Evolutionary conservation across 225 moss, liverwort and hornwort genomes (phyloP), one percentile per base, ranked within the genome.

Genomic region (Climacium dendroides): DNA sequence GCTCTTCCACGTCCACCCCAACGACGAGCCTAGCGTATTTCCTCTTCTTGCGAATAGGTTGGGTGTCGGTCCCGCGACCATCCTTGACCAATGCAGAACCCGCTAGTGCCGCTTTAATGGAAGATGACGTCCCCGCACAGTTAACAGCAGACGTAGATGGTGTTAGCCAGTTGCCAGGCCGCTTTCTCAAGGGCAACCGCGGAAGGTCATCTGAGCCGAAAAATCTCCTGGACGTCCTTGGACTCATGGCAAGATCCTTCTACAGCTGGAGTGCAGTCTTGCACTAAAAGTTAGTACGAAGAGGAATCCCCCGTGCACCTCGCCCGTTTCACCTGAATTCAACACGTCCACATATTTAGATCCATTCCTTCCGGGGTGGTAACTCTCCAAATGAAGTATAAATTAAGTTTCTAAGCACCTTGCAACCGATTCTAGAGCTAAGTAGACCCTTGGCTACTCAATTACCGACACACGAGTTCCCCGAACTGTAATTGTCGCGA

Each of bases 231-330:
- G 87, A 87, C 59, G 50, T 90, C 78, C 63, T 48, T 28, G 85
- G 54, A 91, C 86, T 90, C 91, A 93, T 93, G 39, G 52, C 87
- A 87, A 67, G 50, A 59, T 86, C 82, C 70, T n/a, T 74, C 37
- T 37, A 37, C 79, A 26, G 24, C 74, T 79, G 78, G 30, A 79
- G 17, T 70, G 48, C 48, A 79, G 52, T 80, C 83, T 69, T 39
- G 60, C 60, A 61, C 63, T 79, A 78, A 41, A 80, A 39, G 45
- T 60, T 50, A 45, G 18, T n/a, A 85, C 73, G 64, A 70, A 71
- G 28, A 67, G 45, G 18, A 76, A 45, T 20, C 9, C 83, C 43
- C 39, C 54, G 80, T 60, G 62, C 48, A 50, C 76, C 64, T 84
- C 34, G 50, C 72, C 39, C 34, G 59, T 64, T 74, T 25, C 48